Base-by-base conservation (phyloP, 768 basidiomycete genomes). In the Boletus speciosus region DNA sequence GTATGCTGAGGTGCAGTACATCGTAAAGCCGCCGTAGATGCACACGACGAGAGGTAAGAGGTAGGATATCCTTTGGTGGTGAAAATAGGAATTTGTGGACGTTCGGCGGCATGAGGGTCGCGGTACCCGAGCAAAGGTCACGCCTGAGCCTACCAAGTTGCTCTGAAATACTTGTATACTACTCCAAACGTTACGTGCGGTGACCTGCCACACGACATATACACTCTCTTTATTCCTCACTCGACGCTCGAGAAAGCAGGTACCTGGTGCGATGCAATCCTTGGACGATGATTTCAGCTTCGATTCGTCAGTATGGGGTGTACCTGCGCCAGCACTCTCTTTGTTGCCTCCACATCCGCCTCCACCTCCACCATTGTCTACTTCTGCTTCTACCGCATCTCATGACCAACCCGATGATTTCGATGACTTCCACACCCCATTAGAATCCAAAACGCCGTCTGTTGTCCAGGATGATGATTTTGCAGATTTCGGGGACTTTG, bases 401-500 rank as follows among this genome's bases (percentile, higher is more conserved):
- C 64, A 71, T 63, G 55, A 70, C 69, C 69, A 70, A 36, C 74
- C 80, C 61, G 80, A 85, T 52, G 82, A 83, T 50, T 84, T 84
- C 62, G 71, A 71, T 21, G 71, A 74, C 55, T 76, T 80, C 50
- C 78, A 79, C 61, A 78, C 69, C 80, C 80, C 58, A 68, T 73
- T 57, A 65, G 73, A 57, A 58, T 80, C 81, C 34, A 73, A 76
- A 29, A 79, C 74, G 1, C 67, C 71, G 23, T 71, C 69, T 23
- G 42, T 72, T 15, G 67, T 44, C 16, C 71, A 67, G 14, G 86
- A 88, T 43, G 92, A 91, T 60, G 89, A 91, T 54, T 91, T 91
- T 70, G 89, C 84, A 47, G 90, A 93, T 60, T 93, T 93, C 70
- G 90, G 86, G 16, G 93, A 93, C 64, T 93, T 93, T 69, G 90